A percentile compares a stretch with the other conserved stretches of the same genome.
phyloP scores from a whole-genome alignment of 257 asterid species.

The Capsicum pubescens region DNA sequence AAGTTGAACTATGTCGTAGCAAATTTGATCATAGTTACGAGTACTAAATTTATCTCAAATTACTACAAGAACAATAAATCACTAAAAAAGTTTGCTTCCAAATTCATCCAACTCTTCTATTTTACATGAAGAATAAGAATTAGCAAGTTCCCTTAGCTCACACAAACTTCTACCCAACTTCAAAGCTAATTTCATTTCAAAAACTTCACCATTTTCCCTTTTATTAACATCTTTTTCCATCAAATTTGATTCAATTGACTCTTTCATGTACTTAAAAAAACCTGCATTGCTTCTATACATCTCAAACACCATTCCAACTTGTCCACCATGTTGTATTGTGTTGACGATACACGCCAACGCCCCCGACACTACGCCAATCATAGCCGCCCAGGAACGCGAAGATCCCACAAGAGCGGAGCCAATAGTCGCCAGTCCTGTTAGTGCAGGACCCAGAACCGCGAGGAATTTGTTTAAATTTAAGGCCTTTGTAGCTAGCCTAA shows the following conservation, averaged over 20 bases:
- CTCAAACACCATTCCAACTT: constrained; percentile 83
- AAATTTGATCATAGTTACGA: too few relatives aligned
- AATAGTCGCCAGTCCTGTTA: constrained; percentile 62
- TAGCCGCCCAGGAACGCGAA: constrained; percentile 43
- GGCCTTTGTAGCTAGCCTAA: constrained; percentile 55
- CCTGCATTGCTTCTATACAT: constrained; percentile 82
- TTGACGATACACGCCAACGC: constrained; percentile 68
- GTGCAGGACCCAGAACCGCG: constrained; percentile 51
- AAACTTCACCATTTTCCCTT: constrained; percentile 71
- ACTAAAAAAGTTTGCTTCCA: constrained; percentile 73
- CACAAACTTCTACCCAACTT: constrained; percentile 77
- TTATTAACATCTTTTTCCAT: constrained; percentile 47
- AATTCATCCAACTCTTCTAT: constrained; percentile 45
- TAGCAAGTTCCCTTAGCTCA: constrained; percentile 56
- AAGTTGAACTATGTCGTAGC: too few relatives aligned
- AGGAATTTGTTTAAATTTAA: constrained; percentile 58
- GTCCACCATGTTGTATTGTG: constrained; percentile 73
- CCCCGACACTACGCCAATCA: constrained; percentile 57
- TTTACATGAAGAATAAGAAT: constrained; percentile 34
- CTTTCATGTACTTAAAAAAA: constrained; percentile 63
- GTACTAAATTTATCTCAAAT: too few relatives aligned
- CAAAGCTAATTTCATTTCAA: constrained; percentile 69
- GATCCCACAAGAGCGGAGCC: constrained; percentile 52
- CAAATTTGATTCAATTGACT: constrained; percentile 55
- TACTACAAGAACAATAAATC: too few relatives aligned